Evolutionary conservation across 164 flowering plant genomes (phyloP), one percentile per base, ranked within the genome.

Genomic region (Magnolia kwangsiensis): DNA sequence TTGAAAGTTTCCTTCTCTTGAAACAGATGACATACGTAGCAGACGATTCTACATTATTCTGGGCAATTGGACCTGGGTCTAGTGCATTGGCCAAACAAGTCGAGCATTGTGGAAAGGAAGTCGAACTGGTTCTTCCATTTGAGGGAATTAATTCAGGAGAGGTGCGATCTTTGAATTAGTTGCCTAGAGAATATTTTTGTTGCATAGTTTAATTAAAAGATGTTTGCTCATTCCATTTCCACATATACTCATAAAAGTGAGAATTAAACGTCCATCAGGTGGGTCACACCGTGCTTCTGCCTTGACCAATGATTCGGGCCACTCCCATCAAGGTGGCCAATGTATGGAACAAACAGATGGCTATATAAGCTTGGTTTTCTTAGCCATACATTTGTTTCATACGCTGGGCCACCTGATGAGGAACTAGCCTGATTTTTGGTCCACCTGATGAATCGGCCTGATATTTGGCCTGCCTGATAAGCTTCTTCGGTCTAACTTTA

Each of bases 1-100:
- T 24, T 72, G 63, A 55, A 51, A 24, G 2, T 51, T 63, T 64
- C 27, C 50, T 4, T 37, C 45, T 37, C 27, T 8, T 85, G 76
- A 23, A 55, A 79, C 91, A 96, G 99, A 72, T 96, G 75, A 92
- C 79, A 82, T 91, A 93, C 83, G 90, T 79, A 61, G 83, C 83
- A 51, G 96, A 93, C 82, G 99, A 91, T 79, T 93, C 98, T 55
- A 92, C 95, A n/a, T 85, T 80, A 71, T 93, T 90, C 79, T 96
- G 99, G 99, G 99, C 97, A 49, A 78, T 91, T 29, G 98, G 99
- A 84, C 82, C 89, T 69, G 86, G 85, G 14, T 88, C 91, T 51
- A 69, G 86, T 65, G 86, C 82, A 59, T 78, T 92, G 68, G 98
- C 90, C 59, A 88, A 85, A 82, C 90, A 82, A 71, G 88, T 85